Evolutionary conservation across 257 asterid genomes (phyloP), one percentile per base, ranked within the genome.

Genomic region (Solanum habrochaites): DNA sequence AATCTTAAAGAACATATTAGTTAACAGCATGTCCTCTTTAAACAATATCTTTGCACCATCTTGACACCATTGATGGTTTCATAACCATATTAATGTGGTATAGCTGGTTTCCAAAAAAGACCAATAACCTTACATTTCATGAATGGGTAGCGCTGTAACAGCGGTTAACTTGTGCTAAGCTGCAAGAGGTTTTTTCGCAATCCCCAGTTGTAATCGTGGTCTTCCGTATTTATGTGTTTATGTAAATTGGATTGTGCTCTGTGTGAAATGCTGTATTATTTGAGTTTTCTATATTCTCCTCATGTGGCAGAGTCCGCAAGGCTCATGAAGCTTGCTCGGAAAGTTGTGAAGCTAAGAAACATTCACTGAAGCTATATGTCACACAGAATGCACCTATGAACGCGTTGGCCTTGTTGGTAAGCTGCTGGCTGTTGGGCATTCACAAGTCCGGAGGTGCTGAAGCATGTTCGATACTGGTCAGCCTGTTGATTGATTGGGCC

Each of bases 401-500:
- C 96, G 94, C 74, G 83, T 97, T 23, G 71, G 90, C 73, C 92
- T 95, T 72, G 87, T 97, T 4, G 99, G 98, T 35, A 94, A 92
- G 86, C 98, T 95, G n/a, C n/a, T n/a, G n/a, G 89, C 92, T 97
- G 69, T 97, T 95, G 11, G 98, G 99, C 87, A 91, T 92, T 20
- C 92, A 94, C 40, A 92, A 90, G 98, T 83, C 88, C 95, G 69
- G 84, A 91, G 91, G 88, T 93, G 90, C 88, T 95, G 89, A 90
- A 90, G 58, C 69, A 91, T 52, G 88, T 92, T 52, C 92, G 96
- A 66, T 70, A 80, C 95, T 20, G 99, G 98, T 72, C 95, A 91
- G 90, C 98, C 99, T 72, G 98, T 91, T 78, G 93, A 95, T n/a
- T 90, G 98, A 97, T 87, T 97, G 99, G 99, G 87, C 40, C 86